These are phyloP conservation scores for Beauveria caledonica DNA, from an alignment of 2,329 filamentous ascomycete genomes.

Conservation along the genomic window DNA sequence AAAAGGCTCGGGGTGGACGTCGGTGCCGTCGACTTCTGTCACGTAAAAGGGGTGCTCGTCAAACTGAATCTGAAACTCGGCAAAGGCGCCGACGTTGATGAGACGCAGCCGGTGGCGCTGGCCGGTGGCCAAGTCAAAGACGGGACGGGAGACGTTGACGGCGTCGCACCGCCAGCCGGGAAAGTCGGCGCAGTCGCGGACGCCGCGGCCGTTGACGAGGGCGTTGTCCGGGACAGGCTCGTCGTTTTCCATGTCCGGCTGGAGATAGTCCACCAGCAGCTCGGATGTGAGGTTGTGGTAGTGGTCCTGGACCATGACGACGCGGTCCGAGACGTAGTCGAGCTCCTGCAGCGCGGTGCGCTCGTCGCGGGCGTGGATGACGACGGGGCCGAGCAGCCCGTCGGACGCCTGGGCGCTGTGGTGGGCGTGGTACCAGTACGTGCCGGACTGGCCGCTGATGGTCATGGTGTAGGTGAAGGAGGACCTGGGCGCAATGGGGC, in stretches of 20 bases:
- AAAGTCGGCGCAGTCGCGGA: slow-evolving; percentile 28
- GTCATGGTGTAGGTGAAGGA: slow-evolving; percentile 62
- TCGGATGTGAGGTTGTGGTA: slow-evolving; percentile 52
- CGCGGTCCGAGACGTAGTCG: slow-evolving; percentile 39
- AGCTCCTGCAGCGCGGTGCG: slow-evolving; percentile 18
- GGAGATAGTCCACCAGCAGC: slow-evolving; percentile 47
- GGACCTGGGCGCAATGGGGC: slow-evolving; percentile 53
- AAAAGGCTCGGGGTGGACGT: slow-evolving; percentile 50
- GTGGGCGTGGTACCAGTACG: slow-evolving; percentile 58
- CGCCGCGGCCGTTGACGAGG: slow-evolving; percentile 49
- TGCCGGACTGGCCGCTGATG: slow-evolving; percentile 42
- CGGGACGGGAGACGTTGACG: slow-evolving; percentile 24
- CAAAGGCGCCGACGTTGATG: slow-evolving; percentile 63
- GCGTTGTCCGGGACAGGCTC: slow-evolving; percentile 60
- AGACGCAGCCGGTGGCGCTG: slow-evolving; percentile 58
- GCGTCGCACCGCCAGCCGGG: slow-evolving; percentile 36
- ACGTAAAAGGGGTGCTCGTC: slow-evolving; percentile 58
- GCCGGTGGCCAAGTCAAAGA: slow-evolving; percentile 40
- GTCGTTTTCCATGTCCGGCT: slow-evolving; percentile 43
- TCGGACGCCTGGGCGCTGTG: slow-evolving; percentile 57
- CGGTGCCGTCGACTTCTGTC: slow-evolving; percentile 63
- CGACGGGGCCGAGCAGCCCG: slow-evolving; percentile 57
- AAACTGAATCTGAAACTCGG: slow-evolving; percentile 62
- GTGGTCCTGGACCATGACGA: slow-evolving; percentile 64
- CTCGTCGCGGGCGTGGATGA: slow-evolving; percentile 52